A percentile compares a stretch with the other conserved stretches of the same genome.
Evolutionary conservation across 2,329 filamentous ascomycete genomes (phyloP).

Genomic region (Claviceps digitariae): DNA sequence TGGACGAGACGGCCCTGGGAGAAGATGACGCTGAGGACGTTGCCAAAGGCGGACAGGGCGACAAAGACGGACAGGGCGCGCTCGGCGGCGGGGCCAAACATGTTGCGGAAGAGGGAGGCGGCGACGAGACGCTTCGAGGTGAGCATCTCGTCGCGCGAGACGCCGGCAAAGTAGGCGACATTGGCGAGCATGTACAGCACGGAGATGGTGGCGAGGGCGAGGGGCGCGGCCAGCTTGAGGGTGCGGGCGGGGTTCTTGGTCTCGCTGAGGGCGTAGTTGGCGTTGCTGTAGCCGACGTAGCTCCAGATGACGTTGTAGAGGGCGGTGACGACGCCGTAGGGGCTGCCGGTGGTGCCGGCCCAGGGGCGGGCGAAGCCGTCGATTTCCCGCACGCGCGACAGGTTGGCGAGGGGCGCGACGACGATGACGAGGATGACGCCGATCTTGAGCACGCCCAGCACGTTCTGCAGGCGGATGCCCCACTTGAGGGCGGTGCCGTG

Average conservation of each 20-base stretch:
- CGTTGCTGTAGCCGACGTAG: constrained; percentile 55
- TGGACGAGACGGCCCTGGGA: constrained; percentile 53
- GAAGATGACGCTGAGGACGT: constrained; percentile 55
- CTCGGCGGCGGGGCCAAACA: constrained; percentile 40
- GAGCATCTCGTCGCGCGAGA: constrained; percentile 39
- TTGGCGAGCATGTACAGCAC: constrained; percentile 54
- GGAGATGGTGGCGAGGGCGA: constrained; percentile 44
- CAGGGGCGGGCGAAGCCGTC: constrained; percentile 52
- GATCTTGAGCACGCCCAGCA: constrained; percentile 54
- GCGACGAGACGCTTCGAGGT: constrained; percentile 37
- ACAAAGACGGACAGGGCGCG: constrained; percentile 51
- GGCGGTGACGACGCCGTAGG: constrained; percentile 55
- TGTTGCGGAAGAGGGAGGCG: constrained; percentile 41
- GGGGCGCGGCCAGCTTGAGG: constrained; percentile 49
- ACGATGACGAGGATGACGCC: constrained; percentile 52
- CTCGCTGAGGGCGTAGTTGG: constrained; percentile 53
- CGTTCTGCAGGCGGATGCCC: constrained; percentile 54
- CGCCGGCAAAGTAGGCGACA: constrained; percentile 51
- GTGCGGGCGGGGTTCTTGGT: constrained; percentile 52
- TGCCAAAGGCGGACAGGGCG: constrained; percentile 53
- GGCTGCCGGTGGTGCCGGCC: constrained; percentile 49
- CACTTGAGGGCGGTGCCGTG: constrained; percentile 51
- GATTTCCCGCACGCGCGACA: constrained; percentile 42
- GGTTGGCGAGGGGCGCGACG: constrained; percentile 46
- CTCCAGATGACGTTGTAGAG: constrained; percentile 62